These are phyloP conservation scores for Radiomyces spectabilis DNA, from an alignment of 192 early-diverging fungal genomes.

Conservation along the genomic window DNA sequence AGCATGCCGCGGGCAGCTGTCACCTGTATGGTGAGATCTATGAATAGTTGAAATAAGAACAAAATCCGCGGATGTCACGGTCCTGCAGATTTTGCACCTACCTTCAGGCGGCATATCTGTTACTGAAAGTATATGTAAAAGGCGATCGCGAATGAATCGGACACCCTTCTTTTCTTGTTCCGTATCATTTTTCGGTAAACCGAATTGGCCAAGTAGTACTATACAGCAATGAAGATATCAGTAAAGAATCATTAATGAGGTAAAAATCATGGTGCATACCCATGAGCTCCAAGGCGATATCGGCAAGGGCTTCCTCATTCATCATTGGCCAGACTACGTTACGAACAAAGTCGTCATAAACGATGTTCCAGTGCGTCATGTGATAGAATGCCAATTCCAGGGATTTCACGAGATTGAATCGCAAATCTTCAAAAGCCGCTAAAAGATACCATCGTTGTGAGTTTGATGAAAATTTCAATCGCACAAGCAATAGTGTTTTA, in stretches of 20 bases:
- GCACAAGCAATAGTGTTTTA: too few relatives aligned
- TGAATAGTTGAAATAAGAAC: neutral
- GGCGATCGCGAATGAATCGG: neutral
- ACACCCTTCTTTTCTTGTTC: neutral
- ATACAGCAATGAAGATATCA: neutral
- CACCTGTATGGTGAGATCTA: neutral
- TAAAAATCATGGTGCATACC: neutral
- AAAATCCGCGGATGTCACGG: neutral
- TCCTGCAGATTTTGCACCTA: neutral
- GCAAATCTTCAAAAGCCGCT: neutral
- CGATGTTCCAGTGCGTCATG: neutral
- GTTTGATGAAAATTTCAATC: neutral
- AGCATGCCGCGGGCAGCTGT: neutral
- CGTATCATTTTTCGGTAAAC: neutral
- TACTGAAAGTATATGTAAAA: neutral
- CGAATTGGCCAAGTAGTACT: neutral
- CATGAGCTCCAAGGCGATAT: neutral
- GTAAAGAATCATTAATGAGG: neutral
- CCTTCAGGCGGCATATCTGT: neutral
- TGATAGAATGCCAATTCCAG: constrained; percentile 3
- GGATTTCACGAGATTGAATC: constrained; percentile 1
- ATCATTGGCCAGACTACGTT: constrained; percentile 1
- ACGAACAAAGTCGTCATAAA: constrained; percentile 1
- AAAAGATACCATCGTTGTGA: neutral
- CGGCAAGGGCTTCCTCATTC: neutral